Percentiles rank a stretch among this genome's conserved stretches.
Conservation (phyloP, 257 asterid genomes). For the Scutellaria minor region DNA sequence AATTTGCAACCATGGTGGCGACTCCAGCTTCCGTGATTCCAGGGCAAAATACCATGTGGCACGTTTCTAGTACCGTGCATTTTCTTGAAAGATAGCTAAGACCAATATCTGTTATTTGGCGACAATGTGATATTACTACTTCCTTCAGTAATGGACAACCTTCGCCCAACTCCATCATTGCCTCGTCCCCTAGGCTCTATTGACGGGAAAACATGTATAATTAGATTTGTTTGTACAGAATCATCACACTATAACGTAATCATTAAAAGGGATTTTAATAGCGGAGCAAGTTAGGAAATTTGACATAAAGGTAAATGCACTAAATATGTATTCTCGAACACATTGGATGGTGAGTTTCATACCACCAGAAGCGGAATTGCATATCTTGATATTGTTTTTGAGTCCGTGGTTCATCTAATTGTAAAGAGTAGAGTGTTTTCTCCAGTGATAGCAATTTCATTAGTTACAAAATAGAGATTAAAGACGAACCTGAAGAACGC, state of each 20-base stretch:
- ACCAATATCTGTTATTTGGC: constrained; percentile 70
- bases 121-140: constrained; percentile 88
- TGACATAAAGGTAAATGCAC: neutral
- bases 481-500: constrained; percentile 79
- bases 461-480: constrained; percentile 23
- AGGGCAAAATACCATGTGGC: constrained; percentile 89
- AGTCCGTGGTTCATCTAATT: neutral
- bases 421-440: neutral
- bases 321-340: neutral
- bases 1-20: constrained; percentile 68
- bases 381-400: neutral
- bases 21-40: constrained; percentile 70
- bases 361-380: constrained; percentile 2
- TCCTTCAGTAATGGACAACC: constrained; percentile 78
- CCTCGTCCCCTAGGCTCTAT: constrained; percentile 76
- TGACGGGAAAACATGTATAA: neutral
- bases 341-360: constrained; percentile 8
- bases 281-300: neutral
- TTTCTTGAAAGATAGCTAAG: constrained; percentile 56
- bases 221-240: neutral
- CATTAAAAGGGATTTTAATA: neutral
- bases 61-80: constrained; percentile 64
- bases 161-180: constrained; percentile 74
- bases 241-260: neutral
- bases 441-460: constrained; percentile 10